Base-by-base conservation (phyloP, 2,329 filamentous ascomycete genomes). In the Ophiostoma angusticollis region DNA sequence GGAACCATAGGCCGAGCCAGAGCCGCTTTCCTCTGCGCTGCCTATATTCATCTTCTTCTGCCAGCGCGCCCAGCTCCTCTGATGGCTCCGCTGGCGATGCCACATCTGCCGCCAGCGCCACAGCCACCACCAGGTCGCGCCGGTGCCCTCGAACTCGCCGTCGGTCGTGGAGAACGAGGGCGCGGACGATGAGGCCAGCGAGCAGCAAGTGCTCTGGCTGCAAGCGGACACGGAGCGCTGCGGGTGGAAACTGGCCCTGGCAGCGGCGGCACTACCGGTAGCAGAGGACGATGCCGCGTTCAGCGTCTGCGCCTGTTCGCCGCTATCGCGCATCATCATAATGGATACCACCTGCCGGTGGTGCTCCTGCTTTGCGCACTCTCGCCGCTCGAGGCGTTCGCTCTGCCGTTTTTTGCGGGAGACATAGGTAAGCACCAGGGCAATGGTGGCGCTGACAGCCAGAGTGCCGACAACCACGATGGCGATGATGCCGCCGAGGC, bases 401-500 rank as follows among this genome's bases (percentile, higher is more conserved):
- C 17, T 31, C 5, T 21, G 41, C 4, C 45, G 45, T 5, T 31
- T 25, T 9, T 36, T 41, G 9, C 35, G 54, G 8, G 57, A 57
- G 3, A 59, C 45, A 53, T 61, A 63, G 6, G 65, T 49, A 32
- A 68, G 58, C 18, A 69, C 41, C 19, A 65, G 52, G 1, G 63
- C 64, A n/a, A n/a, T n/a, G n/a, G n/a, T n/a, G 6, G 70, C 41
- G 7, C 48, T 53, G 2, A 59, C 52, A 49, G 68, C 66, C 12
- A 72, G 42, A 6, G 64, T 63, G n/a, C 67, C 67, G 23, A 61
- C 61, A 19, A 74, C 46, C 11, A 62, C 62, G 39, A 73, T 64
- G 39, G 59, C 59, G 24, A 71, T 49, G 40, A 63, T 51, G 16
- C 49, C 53, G 16, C 57, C 56, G n/a, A 52, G 50, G 3, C 55